Percentiles rank a stretch among this genome's conserved stretches.
These are phyloP conservation scores for Lentinula aciculospora DNA, from an alignment of 768 basidiomycete genomes.

Conservation along the genomic window DNA sequence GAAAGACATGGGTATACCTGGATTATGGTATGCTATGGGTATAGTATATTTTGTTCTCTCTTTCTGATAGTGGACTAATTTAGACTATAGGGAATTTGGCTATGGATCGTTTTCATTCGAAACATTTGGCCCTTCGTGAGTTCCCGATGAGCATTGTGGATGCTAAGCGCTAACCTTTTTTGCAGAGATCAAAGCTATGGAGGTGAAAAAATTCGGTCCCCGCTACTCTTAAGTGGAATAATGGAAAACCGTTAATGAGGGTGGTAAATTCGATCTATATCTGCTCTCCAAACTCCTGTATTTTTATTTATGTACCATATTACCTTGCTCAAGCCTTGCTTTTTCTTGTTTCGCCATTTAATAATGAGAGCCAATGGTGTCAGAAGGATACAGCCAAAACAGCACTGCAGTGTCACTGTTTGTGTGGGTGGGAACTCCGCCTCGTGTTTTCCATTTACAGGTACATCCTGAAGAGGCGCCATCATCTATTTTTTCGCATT, in stretches of 20 bases:
- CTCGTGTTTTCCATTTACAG: constrained; percentile 5
- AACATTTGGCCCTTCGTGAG: constrained; percentile 63
- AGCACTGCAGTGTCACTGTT: no score
- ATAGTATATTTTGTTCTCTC: background rate
- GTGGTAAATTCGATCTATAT: no score
- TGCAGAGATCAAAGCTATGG: constrained; percentile 65
- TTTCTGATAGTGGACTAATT: background rate
- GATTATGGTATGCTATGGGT: constrained; percentile 43
- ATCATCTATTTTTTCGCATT: background rate
- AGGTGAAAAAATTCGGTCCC: constrained; percentile 40
- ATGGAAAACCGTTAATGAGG: no score
- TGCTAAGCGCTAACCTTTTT: background rate
- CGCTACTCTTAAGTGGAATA: constrained; percentile 13
- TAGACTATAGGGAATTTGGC: constrained; percentile 46
- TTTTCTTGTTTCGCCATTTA: no score
- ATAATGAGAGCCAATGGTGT: no score
- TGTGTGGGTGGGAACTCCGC: background rate
- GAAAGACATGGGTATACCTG: constrained; percentile 44
- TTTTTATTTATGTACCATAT: no score
- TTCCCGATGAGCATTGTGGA: constrained; percentile 8
- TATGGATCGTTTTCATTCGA: constrained; percentile 61
- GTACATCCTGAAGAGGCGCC: background rate
- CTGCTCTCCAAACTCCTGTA: no score
- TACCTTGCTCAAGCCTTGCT: no score
- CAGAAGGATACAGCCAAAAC: no score